Evolutionary conservation across 2,329 filamentous ascomycete genomes (phyloP).

Genomic region (Fusarium phyllophilum): DNA sequence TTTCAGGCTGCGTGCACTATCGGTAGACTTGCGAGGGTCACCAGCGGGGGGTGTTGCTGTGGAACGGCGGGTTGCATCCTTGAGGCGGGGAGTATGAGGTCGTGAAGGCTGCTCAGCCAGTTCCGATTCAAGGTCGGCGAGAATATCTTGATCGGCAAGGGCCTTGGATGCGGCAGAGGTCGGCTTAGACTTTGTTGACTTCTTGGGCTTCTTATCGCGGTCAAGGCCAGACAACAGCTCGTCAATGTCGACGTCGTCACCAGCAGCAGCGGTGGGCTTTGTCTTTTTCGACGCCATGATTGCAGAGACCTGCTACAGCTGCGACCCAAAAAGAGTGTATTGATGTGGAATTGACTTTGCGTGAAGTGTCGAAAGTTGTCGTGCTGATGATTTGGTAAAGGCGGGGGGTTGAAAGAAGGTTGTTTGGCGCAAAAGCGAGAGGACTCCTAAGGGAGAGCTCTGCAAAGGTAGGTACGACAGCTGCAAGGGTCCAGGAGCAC

Average conservation of each 20-base stretch:
- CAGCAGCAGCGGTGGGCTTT: constrained; percentile 61
- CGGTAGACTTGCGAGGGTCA: constrained; percentile 79
- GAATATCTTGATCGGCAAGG: constrained; percentile 74
- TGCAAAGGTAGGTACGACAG: constrained; percentile 21
- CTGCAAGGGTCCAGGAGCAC: constrained; percentile 35
- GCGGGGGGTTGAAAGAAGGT: constrained; percentile 33
- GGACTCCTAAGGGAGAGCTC: constrained; percentile 25
- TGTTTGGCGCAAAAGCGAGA: constrained; percentile 33
- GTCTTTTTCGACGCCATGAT: constrained; percentile 70
- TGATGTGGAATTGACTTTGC: not conserved
- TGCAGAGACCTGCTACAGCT: constrained; percentile 9
- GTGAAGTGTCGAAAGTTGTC: not conserved
- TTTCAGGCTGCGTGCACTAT: constrained; percentile 78
- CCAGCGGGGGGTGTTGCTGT: constrained; percentile 64
- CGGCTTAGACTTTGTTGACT: constrained; percentile 58
- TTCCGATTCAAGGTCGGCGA: constrained; percentile 83
- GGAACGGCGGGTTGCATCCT: constrained; percentile 59
- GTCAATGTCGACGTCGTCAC: constrained; percentile 70
- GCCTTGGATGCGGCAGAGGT: constrained; percentile 61
- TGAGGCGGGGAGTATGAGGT: constrained; percentile 83
- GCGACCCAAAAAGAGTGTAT: not conserved
- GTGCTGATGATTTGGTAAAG: constrained; percentile 19
- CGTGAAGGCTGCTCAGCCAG: constrained; percentile 79
- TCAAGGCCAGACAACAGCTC: constrained; percentile 73
- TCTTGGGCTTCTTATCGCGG: constrained; percentile 62